phyloP scores from a whole-genome alignment of 768 basidiomycete species.

The Mrakia blollopis region DNA sequence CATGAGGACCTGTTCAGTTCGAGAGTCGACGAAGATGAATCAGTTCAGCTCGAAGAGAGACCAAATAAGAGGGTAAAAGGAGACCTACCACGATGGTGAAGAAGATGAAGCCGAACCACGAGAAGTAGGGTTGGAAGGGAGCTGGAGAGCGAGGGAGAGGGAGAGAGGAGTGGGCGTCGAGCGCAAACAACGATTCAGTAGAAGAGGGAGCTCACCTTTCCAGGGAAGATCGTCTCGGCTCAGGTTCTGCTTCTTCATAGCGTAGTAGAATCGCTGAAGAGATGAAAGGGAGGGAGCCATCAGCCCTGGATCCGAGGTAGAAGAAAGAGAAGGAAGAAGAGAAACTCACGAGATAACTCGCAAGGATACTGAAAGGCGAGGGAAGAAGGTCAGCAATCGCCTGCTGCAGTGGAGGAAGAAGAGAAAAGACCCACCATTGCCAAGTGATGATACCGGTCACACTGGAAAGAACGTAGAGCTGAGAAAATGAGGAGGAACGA shows the following conservation, averaged over 20 bases:
- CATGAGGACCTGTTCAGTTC: not conserved
- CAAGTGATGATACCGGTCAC: slow-evolving; percentile 46
- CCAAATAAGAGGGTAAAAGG: not conserved
- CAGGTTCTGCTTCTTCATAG: slow-evolving; percentile 22
- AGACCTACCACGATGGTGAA: not conserved
- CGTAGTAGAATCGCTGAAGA: slow-evolving; percentile 19
- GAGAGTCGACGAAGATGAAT: not conserved
- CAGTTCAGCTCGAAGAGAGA: too few species aligned
- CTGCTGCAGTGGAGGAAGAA: not conserved
- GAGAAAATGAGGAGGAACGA: too few species aligned
- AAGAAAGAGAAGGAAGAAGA: not conserved
- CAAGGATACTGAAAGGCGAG: slow-evolving; percentile 20
- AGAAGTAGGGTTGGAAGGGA: slow-evolving; percentile 33
- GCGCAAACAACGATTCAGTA: too few species aligned
- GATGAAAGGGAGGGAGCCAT: not conserved
- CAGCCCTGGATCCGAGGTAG: not conserved
- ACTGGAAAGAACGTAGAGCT: slow-evolving; percentile 42
- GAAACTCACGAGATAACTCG: slow-evolving; percentile 23
- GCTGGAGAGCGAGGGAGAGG: too few species aligned
- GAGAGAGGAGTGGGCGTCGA: too few species aligned
- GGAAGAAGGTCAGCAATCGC: not conserved
- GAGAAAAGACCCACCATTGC: slow-evolving; percentile 4
- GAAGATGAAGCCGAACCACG: slow-evolving; percentile 31
- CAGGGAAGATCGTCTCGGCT: slow-evolving; percentile 22
- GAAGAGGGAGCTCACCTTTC: too few species aligned